These are phyloP conservation scores for Penicillium sp. DNA, from an alignment of 2,329 filamentous ascomycete species.

Conservation along the genomic window DNA sequence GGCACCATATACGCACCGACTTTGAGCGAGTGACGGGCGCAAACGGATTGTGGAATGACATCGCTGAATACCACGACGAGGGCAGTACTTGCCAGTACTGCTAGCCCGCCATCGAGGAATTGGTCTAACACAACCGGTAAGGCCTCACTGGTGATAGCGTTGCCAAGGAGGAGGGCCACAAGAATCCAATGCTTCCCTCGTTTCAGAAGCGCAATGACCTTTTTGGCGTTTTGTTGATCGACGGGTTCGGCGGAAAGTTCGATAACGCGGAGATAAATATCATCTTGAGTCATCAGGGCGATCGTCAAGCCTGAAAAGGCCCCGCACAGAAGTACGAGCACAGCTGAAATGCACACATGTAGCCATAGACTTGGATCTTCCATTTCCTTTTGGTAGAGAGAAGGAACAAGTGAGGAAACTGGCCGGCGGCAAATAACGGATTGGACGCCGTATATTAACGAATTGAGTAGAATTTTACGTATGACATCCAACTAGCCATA, in stretches of 20 bases:
- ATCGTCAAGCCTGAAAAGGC: conserved; percentile 86
- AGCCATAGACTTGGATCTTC: conserved; percentile 67
- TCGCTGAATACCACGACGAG: conserved; percentile 98
- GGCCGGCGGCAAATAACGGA: neutral
- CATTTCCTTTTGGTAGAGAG: conserved; percentile 46
- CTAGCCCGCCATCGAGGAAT: conserved; percentile 87
- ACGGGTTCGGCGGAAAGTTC: conserved; percentile 76
- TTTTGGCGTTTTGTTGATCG: conserved; percentile 78
- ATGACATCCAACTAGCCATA: neutral
- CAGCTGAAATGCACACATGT: conserved; percentile 73
- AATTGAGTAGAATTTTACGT: neutral
- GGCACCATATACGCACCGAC: conserved; percentile 92
- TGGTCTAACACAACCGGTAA: conserved; percentile 90
- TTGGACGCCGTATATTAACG: neutral
- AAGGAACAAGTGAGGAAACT: neutral
- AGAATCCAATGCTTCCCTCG: conserved; percentile 96
- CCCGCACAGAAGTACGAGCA: conserved; percentile 83
- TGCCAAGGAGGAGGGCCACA: conserved; percentile 86
- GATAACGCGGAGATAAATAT: conserved; percentile 96
- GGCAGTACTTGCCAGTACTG: conserved; percentile 86
- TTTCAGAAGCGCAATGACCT: conserved; percentile 74
- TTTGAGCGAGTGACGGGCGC: conserved; percentile 88
- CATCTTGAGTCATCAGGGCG: conserved; percentile 71
- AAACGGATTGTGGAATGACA: conserved; percentile 90
- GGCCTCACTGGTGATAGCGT: conserved; percentile 96